Evolutionary conservation across 2,329 filamentous ascomycete species (phyloP).

Genomic region (Venturia aucupariae): DNA sequence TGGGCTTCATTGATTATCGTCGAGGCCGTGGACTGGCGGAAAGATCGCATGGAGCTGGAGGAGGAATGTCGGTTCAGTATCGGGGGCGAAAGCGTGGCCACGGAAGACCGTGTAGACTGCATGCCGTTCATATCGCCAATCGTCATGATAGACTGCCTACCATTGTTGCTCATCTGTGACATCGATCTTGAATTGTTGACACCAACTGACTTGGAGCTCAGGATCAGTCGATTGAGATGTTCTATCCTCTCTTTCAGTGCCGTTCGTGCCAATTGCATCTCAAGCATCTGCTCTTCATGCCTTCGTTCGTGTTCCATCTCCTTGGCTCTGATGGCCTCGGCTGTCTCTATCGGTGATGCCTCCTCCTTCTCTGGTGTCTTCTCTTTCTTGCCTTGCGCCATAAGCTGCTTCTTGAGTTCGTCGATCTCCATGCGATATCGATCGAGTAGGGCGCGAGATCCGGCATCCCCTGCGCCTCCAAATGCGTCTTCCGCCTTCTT

Average conservation of each 20-base stretch:
- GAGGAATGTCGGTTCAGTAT: conserved; percentile 17
- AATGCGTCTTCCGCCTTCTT: conserved; percentile 89
- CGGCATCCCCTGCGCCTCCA: conserved; percentile 66
- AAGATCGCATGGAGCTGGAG: conserved; percentile 20
- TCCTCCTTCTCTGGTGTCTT: conserved; percentile 44
- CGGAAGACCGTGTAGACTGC: conserved; percentile 27
- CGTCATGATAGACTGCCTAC: conserved; percentile 28
- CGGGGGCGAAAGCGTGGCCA: conserved; percentile 33
- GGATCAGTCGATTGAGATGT: conserved; percentile 86
- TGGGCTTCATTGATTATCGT: neutral
- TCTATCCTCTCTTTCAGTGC: conserved; percentile 96
- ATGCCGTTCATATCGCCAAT: conserved; percentile 32
- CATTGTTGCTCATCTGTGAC: conserved; percentile 30
- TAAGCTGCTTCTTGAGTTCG: conserved; percentile 70
- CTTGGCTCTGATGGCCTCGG: conserved; percentile 53
- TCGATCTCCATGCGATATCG: conserved; percentile 89
- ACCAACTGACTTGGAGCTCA: conserved; percentile 91
- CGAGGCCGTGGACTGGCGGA: conserved; percentile 15
- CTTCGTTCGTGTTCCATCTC: conserved; percentile 68
- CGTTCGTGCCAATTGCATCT: conserved; percentile 95
- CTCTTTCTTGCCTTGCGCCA: conserved; percentile 56
- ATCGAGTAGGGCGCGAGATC: conserved; percentile 78
- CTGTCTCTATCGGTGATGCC: conserved; percentile 57
- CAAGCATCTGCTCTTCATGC: conserved; percentile 94
- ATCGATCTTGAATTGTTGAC: conserved; percentile 56